Percentiles rank a stretch among this genome's conserved stretches.
Conservation (phyloP, 2,329 filamentous ascomycete species). For the Talaromyces pinophilus region DNA sequence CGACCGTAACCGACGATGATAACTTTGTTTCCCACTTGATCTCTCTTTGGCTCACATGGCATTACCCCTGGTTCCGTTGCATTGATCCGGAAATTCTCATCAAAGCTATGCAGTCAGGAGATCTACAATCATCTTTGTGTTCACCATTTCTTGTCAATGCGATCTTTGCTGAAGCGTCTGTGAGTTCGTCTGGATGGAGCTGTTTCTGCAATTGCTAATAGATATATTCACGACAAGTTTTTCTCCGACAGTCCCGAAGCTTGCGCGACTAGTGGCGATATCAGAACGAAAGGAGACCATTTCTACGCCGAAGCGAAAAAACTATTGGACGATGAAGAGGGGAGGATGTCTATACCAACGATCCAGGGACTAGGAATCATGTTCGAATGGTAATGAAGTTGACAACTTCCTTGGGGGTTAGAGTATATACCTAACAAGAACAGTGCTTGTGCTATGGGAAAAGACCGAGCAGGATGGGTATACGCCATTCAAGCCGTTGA, state of each 20-base stretch:
- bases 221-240: constrained; percentile 28
- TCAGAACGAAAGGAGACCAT: constrained; percentile 34
- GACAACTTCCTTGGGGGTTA: not conserved
- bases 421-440: not conserved
- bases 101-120: constrained; percentile 48
- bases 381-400: constrained; percentile 22
- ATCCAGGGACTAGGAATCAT: constrained; percentile 37
- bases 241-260: constrained; percentile 40
- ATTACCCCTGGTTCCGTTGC: constrained; percentile 81
- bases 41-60: constrained; percentile 93
- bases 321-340: constrained; percentile 41
- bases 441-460: constrained; percentile 29
- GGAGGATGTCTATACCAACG: constrained; percentile 35
- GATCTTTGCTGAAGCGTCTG: constrained; percentile 64
- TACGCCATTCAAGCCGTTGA: constrained; percentile 30
- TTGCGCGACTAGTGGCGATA: constrained; percentile 32
- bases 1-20: constrained; percentile 72
- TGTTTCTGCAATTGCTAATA: not conserved
- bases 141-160: constrained; percentile 83
- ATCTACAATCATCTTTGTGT: constrained; percentile 67
- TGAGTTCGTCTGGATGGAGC: constrained; percentile 26
- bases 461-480: constrained; percentile 34
- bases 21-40: constrained; percentile 77
- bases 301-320: constrained; percentile 41
- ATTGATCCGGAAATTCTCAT: constrained; percentile 76